Evolutionary conservation across 139 green algal species (phyloP), one percentile per base, ranked within the genome.

Genomic region (Eudorina sp.): DNA sequence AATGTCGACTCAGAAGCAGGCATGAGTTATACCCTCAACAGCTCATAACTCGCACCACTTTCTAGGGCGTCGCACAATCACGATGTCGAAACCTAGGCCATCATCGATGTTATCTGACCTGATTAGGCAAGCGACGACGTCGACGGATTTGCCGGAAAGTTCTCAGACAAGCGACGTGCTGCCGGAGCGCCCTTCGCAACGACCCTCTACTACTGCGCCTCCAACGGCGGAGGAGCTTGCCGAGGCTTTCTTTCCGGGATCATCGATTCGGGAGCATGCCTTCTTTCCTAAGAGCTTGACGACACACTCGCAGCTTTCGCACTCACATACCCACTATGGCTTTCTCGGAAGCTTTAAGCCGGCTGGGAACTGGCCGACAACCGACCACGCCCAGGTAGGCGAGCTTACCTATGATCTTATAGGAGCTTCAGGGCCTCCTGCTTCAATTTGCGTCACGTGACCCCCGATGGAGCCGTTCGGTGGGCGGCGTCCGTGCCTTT

Each of bases 261-360:
- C 41, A 11, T 64, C 60, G 1, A 25, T 55, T 7, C 29, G 25
- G 31, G 27, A 53, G 21, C 25, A 48, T 25, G 41, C 60, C 0
- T 86, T 76, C n/a, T 77, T 86, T 34, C 60, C 60, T 7, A 76
- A 77, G 51, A 83, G 75, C 75, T 31, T 83, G 51, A 81, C 73
- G 73, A 53, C 14, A 9, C 70, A 79, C 4, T 79, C 70, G 70
- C 70, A 58, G 40, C 40, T 38, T 1, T 84, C 51, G 75, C 48
- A 58, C 31, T 46, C 53, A 13, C 40, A 53, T 14, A 31, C 38
- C 8, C 78, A 73, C 1, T 69, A n/a, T 85, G 78, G 76, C 51
- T 48, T 82, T 13, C 43, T 82, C 29, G 74, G 74, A 4, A 29
- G 74, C 46, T 43, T 45, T 27, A 25, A 46, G 9, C 74, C n/a